Base-by-base conservation (phyloP, 176 grass and related monocot genomes). In the Bothriochloa decipiens region DNA sequence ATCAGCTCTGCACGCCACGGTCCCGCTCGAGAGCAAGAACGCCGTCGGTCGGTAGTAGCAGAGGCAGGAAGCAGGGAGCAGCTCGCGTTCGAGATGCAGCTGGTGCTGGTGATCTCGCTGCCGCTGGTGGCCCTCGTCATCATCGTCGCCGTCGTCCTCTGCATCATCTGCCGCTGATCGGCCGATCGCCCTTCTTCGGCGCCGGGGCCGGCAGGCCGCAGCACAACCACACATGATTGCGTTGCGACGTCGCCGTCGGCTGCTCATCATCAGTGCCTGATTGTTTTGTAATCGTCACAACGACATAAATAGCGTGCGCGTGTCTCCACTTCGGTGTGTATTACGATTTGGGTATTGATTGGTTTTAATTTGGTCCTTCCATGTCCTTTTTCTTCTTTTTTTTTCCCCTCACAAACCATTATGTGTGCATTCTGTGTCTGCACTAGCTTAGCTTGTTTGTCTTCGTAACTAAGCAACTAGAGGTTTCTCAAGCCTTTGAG, bases 21-120 rank as follows among this genome's bases (percentile, higher is more conserved):
- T 49, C 4, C 46, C 46, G n/a, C n/a, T n/a, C n/a, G 46, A 49
- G 46, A 49, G 46, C 46, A 49, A 49, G 46, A 16, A 49, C 13
- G 46, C 13, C 46, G 46, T 0, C 46, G 46, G 46, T 4, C 46
- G 46, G 46, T 5, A 49, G 46, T 13, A 15, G 46, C 46, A 49
- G 46, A 16, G 11, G 46, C 46, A 49, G 14, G 45, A 47, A 14
- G 40, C 40, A 42, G 35, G 35, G 4, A 36, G 46, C 45, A 49
- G 4, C 46, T 49, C 46, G 45, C 13, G 12, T 12, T 0, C 16
- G 33, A 35, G 36, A 94, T 94, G 92, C 71, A 94, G 74, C 13
- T 94, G 42, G 92, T 94, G 78, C 84, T 90, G 81, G 81, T 94
- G 81, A 94, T 94, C 86, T 94, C 89, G 75, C 80, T 94, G 87